Evolutionary conservation across 1,284 basidiomycete species (phyloP), one percentile per base, ranked within the genome.

Genomic region (Moesziomyces antarcticus): DNA sequence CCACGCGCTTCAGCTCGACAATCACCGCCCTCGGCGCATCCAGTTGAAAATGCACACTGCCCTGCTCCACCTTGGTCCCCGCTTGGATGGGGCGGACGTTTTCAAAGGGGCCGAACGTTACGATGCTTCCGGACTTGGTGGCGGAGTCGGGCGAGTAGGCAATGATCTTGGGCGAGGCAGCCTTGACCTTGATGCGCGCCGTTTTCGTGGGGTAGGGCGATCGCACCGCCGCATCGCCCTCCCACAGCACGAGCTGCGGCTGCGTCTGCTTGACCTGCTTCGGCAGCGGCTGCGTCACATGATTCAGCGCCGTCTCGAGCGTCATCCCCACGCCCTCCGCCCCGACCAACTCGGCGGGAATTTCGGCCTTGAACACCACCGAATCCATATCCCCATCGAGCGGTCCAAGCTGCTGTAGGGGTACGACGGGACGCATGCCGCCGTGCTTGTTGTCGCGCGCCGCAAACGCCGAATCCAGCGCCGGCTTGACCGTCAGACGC

Each of bases 51-150:
- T 97, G 93, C 4, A 97, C 87, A 7, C 85, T 85, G 58, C 94
- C 86, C 18, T 64, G 50, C 0, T 43, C 20, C 5, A 71, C 44
- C 10, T 42, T 18, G 5, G 37, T 14, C 91, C 16, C n/a, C 5
- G 60, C 7, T 20, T 92, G 57, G 22, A 83, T 91, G 1, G 89
- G 80, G 7, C 50, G 16, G 41, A 95, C 86, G 69, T 90, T 88
- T 78, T 89, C 87, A 85, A 90, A 96, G 3, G 95, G 94, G 0
- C 95, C 95, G 74, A 94, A 94, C 4, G 92, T 93, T 58, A 97
- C 85, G 1, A 91, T 92, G 7, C 91, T 87, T 33, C 92, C 92
- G 24, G 91, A 89, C 84, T 92, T 93, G 57, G 91, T 91, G 14
- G 85, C 87, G 13, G 87, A 85, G 60, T 88, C 82, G 2, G 91